These are phyloP conservation scores for Ceratopteris richardii DNA, from an alignment of 75 land plant species.

Conservation along the genomic window DNA sequence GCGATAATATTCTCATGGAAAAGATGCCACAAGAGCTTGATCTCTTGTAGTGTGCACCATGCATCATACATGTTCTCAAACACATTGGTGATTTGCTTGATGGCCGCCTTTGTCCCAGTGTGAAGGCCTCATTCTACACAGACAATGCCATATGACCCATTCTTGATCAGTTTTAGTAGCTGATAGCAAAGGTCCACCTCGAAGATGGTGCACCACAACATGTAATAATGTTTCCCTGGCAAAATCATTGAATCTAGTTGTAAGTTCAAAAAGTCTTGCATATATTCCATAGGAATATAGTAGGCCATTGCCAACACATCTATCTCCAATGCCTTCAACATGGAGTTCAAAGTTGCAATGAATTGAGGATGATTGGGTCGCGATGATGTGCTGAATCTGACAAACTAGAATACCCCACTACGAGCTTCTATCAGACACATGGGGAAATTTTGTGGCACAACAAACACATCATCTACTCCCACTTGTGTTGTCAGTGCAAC, in stretches of 20 bases:
- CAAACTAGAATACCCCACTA: slow-evolving; percentile 52
- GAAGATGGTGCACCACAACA: slow-evolving; percentile 59
- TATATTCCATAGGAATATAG: slow-evolving; percentile 25
- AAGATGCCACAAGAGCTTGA: slow-evolving; percentile 50
- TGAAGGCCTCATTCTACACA: slow-evolving; percentile 48
- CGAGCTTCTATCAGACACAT: slow-evolving; percentile 69
- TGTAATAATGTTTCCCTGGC: slow-evolving; percentile 54
- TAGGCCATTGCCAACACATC: slow-evolving; percentile 53
- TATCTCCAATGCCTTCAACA: slow-evolving; percentile 30
- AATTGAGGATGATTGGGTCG: slow-evolving; percentile 55
- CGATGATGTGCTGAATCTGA: slow-evolving; percentile 71
- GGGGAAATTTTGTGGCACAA: slow-evolving; percentile 63
- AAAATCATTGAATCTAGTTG: slow-evolving; percentile 40
- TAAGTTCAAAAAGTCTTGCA: slow-evolving; percentile 10
- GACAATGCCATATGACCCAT: slow-evolving; percentile 89
- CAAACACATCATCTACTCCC: slow-evolving; percentile 48
- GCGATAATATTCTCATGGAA: slow-evolving; percentile 68
- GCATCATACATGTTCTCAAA: slow-evolving; percentile 69
- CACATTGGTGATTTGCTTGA: slow-evolving; percentile 66
- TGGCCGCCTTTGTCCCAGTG: slow-evolving; percentile 56
- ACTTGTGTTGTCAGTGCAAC: slow-evolving; percentile 37
- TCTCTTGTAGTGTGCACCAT: slow-evolving; percentile 60
- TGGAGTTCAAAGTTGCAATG: slow-evolving; percentile 48
- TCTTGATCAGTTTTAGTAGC: slow-evolving; percentile 81
- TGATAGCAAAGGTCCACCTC: slow-evolving; percentile 60